Conservation (phyloP, 176 grass and related monocot genomes). For the Secale cereale region DNA sequence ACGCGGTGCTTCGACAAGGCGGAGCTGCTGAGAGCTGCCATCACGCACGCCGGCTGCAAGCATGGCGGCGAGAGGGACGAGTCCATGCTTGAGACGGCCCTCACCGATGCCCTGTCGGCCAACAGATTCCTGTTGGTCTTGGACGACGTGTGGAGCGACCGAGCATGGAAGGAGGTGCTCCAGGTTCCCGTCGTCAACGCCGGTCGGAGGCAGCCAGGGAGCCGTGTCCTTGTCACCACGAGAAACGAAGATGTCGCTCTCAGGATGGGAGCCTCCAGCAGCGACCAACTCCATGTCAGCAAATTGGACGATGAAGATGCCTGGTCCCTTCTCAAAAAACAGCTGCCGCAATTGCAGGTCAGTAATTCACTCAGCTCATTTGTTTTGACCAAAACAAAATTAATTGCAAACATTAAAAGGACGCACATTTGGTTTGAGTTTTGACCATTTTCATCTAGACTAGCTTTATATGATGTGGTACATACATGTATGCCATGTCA, state of each 20-base stretch:
- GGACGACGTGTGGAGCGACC: neutral
- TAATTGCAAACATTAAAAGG: neutral
- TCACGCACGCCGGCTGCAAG: neutral
- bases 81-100: neutral
- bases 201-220: neutral
- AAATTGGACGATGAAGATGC: neutral
- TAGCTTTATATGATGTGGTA: neutral
- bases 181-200: neutral
- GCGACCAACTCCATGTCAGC: neutral
- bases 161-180: constrained; percentile 5
- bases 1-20: neutral
- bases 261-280: neutral
- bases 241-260: neutral
- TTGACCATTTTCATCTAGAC: neutral
- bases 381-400: neutral
- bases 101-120: neutral
- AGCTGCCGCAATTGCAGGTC: neutral
- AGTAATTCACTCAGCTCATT: neutral
- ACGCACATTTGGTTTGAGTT: neutral
- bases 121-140: neutral
- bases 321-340: neutral
- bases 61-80: neutral
- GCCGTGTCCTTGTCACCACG: neutral
- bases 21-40: neutral
- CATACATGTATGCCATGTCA: neutral